Base-by-base conservation (phyloP, 1,284 basidiomycete genomes). In the Sporisorium reilianum region DNA sequence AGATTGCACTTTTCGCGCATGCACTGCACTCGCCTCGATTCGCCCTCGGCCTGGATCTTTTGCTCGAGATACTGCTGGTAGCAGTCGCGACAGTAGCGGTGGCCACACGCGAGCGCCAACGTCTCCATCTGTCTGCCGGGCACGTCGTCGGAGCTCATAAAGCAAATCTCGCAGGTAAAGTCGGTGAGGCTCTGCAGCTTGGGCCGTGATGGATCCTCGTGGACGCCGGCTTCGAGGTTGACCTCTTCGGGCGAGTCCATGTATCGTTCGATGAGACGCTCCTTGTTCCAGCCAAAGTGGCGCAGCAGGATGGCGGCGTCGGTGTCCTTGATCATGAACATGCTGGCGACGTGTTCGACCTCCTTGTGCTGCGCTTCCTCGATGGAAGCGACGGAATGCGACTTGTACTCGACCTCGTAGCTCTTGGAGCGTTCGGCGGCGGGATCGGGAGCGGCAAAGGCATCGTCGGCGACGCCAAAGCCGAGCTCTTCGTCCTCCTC, bases 211-310 rank as follows among this genome's bases (percentile, higher is more conserved):
- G 75, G 65, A 38, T 78, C 77, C 23, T 83, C 79, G 50, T 56
- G 64, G 3, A 84, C 73, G 10, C 83, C 83, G 16, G 82, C 83
- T 56, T 81, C 80, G 44, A 77, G 58, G 20, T 76, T 78, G 51
- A 83, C 78, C 49, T 75, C 55, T 16, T 82, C 83, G 10, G 80
- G 68, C 11, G 64, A 55, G 28, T 84, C 83, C 83, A 84, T 84
- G 72, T 83, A 84, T 30, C 68, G 78, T 55, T 87, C 86, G 65
- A 87, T 83, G n/a, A 98, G 89, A 64, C 91, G 91, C 86, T 99
- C 96, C 83, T 93, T 93, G 88, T 99, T 98, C 96, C 96, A 99
- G 50, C 89, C 88, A 87, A 92, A 91, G 86, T 94, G 88, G 32
- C 95, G 90, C 50, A 99, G 87, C 7, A 99, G 88, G 49, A 95